Evolutionary conservation across 2,329 filamentous ascomycete species (phyloP).

Genomic region (Venturia aucupariae): DNA sequence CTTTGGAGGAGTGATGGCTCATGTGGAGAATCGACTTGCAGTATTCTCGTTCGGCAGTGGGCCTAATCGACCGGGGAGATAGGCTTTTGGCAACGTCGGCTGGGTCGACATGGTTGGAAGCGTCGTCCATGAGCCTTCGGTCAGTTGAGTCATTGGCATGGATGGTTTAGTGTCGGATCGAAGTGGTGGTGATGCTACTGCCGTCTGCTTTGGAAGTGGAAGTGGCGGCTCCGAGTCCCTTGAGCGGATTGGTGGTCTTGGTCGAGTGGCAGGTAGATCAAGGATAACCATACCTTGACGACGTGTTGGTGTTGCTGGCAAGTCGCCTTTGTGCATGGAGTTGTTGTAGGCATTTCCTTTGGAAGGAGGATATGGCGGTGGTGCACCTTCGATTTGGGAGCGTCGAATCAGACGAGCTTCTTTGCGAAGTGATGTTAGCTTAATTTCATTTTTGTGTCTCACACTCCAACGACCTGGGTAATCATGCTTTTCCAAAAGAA

Average conservation of each 20-base stretch:
- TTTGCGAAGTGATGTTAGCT: background rate
- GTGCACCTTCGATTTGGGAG: background rate
- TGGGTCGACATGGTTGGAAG: background rate
- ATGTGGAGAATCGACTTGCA: background rate
- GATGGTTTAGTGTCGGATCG: background rate
- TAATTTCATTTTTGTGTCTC: background rate
- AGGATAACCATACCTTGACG: background rate
- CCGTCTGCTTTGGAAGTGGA: background rate
- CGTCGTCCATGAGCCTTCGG: background rate
- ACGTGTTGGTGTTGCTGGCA: slow-evolving; percentile 1
- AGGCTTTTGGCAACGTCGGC: background rate
- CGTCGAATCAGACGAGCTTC: background rate
- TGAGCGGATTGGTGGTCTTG: background rate
- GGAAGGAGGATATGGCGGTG: background rate
- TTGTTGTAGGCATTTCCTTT: background rate
- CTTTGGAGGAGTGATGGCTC: too few species aligned
- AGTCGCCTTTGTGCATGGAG: background rate
- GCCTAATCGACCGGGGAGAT: background rate
- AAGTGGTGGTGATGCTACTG: background rate
- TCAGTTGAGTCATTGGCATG: background rate
- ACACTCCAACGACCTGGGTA: background rate
- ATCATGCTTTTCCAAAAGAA: background rate
- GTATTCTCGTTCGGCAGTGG: background rate
- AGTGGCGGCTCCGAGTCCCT: background rate
- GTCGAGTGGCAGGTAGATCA: background rate